Conservation (phyloP, 2,329 filamentous ascomycete species). For the Colletotrichum cordylinicola region DNA sequence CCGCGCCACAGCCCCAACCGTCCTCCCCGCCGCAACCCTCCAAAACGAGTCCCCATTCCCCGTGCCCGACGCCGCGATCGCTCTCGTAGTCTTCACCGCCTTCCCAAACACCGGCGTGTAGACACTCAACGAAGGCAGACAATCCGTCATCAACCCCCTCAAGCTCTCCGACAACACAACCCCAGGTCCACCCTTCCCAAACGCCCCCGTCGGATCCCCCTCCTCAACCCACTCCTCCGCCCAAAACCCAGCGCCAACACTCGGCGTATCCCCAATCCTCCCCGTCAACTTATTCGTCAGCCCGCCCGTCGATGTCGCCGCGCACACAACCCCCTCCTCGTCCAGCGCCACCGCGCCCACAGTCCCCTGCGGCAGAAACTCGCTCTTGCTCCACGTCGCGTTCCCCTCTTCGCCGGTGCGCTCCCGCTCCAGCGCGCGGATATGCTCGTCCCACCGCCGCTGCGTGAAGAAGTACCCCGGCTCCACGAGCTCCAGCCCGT, state of each 20-base stretch:
- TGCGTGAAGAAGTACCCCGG: conserved; percentile 81
- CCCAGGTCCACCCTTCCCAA: conserved; percentile 3
- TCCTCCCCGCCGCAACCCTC: conserved; percentile 72
- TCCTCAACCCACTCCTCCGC: conserved; percentile 79
- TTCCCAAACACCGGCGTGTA: conserved; percentile 31
- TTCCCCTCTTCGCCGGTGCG: conserved; percentile 37
- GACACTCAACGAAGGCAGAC: conserved; percentile 56
- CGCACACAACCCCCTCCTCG: conserved; percentile 73
- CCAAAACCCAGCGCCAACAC: conserved; percentile 86
- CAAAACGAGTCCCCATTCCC: conserved; percentile 92
- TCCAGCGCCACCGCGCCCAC: conserved; percentile 85
- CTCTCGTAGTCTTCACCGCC: conserved; percentile 41
- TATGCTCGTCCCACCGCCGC: conserved; percentile 80
- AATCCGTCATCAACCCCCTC: conserved; percentile 60
- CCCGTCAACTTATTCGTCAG: conserved; percentile 90
- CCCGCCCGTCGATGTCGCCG: conserved; percentile 74
- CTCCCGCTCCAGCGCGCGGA: conserved; percentile 60
- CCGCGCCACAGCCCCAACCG: conserved; percentile 74
- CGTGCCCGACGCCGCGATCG: conserved; percentile 73
- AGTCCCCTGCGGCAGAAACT: conserved; percentile 83
- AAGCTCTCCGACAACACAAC: conserved; percentile 48
- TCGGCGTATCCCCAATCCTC: conserved; percentile 85
- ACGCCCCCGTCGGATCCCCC: conserved; percentile 34
- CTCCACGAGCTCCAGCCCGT: conserved; percentile 74
- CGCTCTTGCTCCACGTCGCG: conserved; percentile 62